These are phyloP conservation scores for Aspergillus haitiensis DNA, from an alignment of 495 filamentous ascomycete genomes.

Conservation along the genomic window DNA sequence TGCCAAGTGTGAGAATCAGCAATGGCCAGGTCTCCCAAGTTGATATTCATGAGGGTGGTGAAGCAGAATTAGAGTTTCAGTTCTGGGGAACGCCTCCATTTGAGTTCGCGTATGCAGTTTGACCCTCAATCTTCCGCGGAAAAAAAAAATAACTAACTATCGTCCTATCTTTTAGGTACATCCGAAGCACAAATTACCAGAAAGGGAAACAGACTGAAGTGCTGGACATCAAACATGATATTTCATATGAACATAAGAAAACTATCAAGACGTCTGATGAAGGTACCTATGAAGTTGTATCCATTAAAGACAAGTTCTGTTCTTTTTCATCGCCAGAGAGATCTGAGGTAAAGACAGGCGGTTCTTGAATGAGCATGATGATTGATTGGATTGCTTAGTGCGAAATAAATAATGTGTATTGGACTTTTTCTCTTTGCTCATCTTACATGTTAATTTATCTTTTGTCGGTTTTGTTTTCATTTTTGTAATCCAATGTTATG, in stretches of 20 bases:
- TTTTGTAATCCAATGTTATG: conserved; percentile 22
- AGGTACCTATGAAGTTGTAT: conserved; percentile 94
- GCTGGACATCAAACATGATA: conserved; percentile 84
- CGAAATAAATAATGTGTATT: conserved; percentile 15
- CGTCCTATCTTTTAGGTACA: conserved; percentile 57
- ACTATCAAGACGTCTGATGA: conserved; percentile 82
- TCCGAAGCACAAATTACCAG: conserved; percentile 76
- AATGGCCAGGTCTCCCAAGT: conserved; percentile 74
- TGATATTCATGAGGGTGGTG: conserved; percentile 94
- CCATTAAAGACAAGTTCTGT: conserved; percentile 90
- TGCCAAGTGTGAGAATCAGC: conserved; percentile 86
- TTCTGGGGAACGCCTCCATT: conserved; percentile 96
- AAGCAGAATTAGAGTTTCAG: conserved; percentile 87
- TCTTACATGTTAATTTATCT: not conserved
- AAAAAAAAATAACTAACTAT: conserved; percentile 3
- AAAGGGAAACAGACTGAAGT: conserved; percentile 76
- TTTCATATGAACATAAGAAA: conserved; percentile 76
- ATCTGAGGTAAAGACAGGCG: conserved; percentile 36
- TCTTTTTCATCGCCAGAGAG: conserved; percentile 64
- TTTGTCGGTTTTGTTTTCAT: conserved; percentile 6
- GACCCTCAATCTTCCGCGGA: not conserved
- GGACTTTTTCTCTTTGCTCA: too few species aligned
- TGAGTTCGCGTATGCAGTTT: conserved; percentile 73
- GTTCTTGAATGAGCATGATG: conserved; percentile 25
- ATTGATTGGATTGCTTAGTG: conserved; percentile 23